Evolutionary conservation across 2,329 filamentous ascomycete genomes (phyloP), one percentile per base, ranked within the genome.

Genomic region (Fusarium stilboides): DNA sequence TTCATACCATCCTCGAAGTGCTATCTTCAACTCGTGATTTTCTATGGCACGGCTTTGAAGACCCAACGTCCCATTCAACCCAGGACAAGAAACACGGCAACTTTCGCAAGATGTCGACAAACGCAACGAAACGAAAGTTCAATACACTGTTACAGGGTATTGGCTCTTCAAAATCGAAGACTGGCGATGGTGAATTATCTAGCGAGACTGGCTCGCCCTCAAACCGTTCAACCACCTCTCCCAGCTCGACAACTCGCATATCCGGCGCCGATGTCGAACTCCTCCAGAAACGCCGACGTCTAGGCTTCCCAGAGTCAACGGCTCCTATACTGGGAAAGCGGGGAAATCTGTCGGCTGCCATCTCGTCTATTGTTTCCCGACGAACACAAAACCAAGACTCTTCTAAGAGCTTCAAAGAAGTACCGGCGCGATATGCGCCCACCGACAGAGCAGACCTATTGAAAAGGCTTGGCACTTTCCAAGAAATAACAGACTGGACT

Each of bases 401-500:
- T 5, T 53, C 71, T 52, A 73, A 63, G 52, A 49, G 50, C 20
- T 53, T 47, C 22, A 73, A 69, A 37, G 72, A 77, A n/a, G 70
- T 75, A 22, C 77, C 75, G 4, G 81, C 92, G 2, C 93, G 91
- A 74, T 98, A 96, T 81, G 92, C 92, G 55, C 95, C 96, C 0
- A 92, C 91, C 82, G 94, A 96, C 77, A 92, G 96, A 54, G 89
- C 90, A 39, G 89, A 93, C 71, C 94, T 98, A 65, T 85, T 98
- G 13, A 89, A 87, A 72, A 85, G 96, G 24, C 84, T 99, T 28
- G 91, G 91, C 63, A 97, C 94, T 1, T 99, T 97, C 77, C 92
- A 95, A 76, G 94, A 95, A 71, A 90, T 98, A 47, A 96, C 94
- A 55, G 88, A 92, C 77, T 99, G 95, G 95, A 92, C 92, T n/a